Conservation (phyloP, 2,329 filamentous ascomycete genomes). For the Pseudogymnoascus sp. region DNA sequence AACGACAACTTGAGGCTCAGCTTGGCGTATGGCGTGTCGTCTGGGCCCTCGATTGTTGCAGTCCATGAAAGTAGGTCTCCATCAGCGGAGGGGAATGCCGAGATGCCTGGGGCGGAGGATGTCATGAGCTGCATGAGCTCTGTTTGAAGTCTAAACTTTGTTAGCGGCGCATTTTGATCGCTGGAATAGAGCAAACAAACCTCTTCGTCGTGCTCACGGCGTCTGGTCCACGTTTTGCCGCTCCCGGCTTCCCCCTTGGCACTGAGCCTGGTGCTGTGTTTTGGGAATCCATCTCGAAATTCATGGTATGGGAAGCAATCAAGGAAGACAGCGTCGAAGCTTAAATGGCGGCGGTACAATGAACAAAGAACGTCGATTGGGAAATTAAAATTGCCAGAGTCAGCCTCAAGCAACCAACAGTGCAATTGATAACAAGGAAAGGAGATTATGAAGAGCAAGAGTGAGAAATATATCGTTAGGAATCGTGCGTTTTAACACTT, state of each 20-base stretch:
- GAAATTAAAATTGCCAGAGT: neutral
- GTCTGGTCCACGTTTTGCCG: conserved; percentile 50
- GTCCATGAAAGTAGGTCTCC: conserved; percentile 89
- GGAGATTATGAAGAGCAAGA: neutral
- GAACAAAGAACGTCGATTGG: neutral
- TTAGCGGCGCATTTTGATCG: conserved; percentile 11
- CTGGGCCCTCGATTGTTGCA: conserved; percentile 85
- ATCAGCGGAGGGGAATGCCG: conserved; percentile 84
- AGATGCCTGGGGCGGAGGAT: conserved; percentile 83
- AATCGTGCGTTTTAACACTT: conserved; percentile 3
- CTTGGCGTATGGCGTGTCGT: conserved; percentile 81
- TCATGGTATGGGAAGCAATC: conserved; percentile 22
- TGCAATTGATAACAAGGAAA: neutral
- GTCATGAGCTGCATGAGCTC: conserved; percentile 99
- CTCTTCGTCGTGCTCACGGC: conserved; percentile 70
- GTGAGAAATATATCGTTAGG: conserved; percentile 4
- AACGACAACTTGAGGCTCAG: conserved; percentile 90
- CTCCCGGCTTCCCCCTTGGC: conserved; percentile 46
- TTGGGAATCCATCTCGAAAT: conserved; percentile 49
- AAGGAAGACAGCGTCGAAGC: neutral
- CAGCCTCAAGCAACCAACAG: neutral
- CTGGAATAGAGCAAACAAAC: conserved; percentile 35
- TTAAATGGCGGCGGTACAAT: neutral
- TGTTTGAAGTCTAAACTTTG: conserved; percentile 66
- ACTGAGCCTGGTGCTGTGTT: conserved; percentile 55